phyloP scores from a whole-genome alignment of 2,329 filamentous ascomycete species.

The Bipolaris bicolor region DNA sequence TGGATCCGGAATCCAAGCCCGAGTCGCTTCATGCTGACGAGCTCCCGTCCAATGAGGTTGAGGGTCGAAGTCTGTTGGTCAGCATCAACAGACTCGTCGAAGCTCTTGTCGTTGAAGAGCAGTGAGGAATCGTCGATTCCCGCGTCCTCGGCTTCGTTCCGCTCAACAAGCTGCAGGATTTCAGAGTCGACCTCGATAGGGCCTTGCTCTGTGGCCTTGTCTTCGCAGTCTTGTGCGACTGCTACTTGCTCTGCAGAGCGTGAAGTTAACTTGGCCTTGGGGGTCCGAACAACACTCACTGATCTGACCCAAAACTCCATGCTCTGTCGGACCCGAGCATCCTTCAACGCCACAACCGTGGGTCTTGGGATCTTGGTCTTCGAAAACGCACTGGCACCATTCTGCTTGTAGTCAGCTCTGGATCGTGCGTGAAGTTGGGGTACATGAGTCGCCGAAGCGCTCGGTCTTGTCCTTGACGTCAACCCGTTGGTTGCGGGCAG shows the following conservation, averaged over 20 bases:
- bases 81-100: too few relatives aligned
- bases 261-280: background rate
- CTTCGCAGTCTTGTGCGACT: too few relatives aligned
- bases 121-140: too few relatives aligned
- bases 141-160: too few relatives aligned
- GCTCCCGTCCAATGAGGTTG: too few relatives aligned
- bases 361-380: constrained; percentile 3
- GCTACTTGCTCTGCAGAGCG: background rate
- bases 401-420: constrained; percentile 3
- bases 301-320: background rate
- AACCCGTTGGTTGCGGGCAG: background rate
- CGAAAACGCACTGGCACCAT: background rate
- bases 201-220: too few relatives aligned
- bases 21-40: too few relatives aligned
- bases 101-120: too few relatives aligned
- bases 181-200: too few relatives aligned
- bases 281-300: background rate
- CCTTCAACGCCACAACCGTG: background rate
- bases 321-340: background rate
- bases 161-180: too few relatives aligned
- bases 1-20: too few relatives aligned
- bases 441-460: constrained; percentile 1
- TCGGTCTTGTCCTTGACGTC: constrained; percentile 2
- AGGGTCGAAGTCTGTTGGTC: too few relatives aligned
- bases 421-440: background rate